These are phyloP conservation scores for Proliferodiscus dingleyae DNA, from an alignment of 2,329 filamentous ascomycete species.

Conservation along the genomic window DNA sequence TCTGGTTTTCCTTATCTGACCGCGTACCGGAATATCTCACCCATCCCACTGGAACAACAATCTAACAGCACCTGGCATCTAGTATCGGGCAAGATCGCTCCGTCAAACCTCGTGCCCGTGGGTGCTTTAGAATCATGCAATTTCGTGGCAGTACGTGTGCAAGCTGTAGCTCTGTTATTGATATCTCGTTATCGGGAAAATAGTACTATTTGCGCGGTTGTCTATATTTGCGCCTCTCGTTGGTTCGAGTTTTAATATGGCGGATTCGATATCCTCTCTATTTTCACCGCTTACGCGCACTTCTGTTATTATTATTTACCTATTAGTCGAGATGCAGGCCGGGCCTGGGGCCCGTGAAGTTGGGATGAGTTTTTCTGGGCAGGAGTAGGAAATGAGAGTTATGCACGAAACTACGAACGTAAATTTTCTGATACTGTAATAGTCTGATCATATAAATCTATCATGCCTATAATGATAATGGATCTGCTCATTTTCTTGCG, in stretches of 20 bases:
- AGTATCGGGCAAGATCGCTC: constrained; percentile 24
- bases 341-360: constrained; percentile 81
- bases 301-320: constrained; percentile 87
- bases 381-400: constrained; percentile 50
- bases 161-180: constrained; percentile 77
- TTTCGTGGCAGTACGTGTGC: constrained; percentile 60
- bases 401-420: too few species aligned
- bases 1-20: constrained; percentile 72
- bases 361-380: constrained; percentile 72
- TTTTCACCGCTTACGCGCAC: constrained; percentile 63
- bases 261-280: constrained; percentile 83
- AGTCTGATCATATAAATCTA: too few species aligned
- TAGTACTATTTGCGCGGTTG: constrained; percentile 69
- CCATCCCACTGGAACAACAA: constrained; percentile 26
- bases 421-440: too few species aligned
- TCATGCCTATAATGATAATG: too few species aligned
- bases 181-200: constrained; percentile 67
- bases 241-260: constrained; percentile 88
- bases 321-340: constrained; percentile 72
- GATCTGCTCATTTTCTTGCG: too few species aligned
- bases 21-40: constrained; percentile 26
- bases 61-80: background rate
- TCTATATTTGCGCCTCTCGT: constrained; percentile 79
- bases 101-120: too few species aligned
- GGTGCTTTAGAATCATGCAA: too few species aligned